Base-by-base conservation (phyloP, 805 yeast genomes). In the Wickerhamomyces xylosicus region DNA sequence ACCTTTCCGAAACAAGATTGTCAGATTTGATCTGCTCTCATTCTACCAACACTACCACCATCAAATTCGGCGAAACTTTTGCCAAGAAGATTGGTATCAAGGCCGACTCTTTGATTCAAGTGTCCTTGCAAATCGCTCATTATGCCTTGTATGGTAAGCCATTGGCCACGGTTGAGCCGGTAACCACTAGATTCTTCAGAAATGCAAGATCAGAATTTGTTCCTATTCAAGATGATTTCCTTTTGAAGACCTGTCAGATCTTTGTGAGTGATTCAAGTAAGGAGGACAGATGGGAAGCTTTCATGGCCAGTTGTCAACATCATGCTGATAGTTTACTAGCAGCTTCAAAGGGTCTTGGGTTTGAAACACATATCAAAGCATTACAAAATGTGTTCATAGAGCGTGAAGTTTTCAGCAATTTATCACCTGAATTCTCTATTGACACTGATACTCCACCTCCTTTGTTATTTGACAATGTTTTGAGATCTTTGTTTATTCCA, bases 121-220 rank as follows among this genome's bases (percentile, higher is more conserved):
- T 87, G 74, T 83, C 92, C 8, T 76, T 87, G 59, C 96, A 87
- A 57, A 79, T 90, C 8, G 85, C 95, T 3, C 89, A 87, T 58
- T 87, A 86, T 57, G 92, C 95, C 0, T 66, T 87, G 33, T 87
- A 87, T 52, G 97, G 97, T 16, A 82, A 79, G 52, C 85, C 85
- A 40, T 92, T 83, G 48, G 83, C 90, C 45, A 81, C 95, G 1
- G 80, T 85, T 49, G 97, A 87, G 61, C 95, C 95, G 2, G 89
- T 95, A 2, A 77, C 87, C 5, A 82, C 89, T 1, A 64, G 94
- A 43, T 67, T 67, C 42, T 83, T 80, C 57, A 66, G 66, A 43
- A 78, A 78, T 53, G 69, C 87, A 5, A 69, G 94, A 48, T 79
- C 87, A 0, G 85, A 81, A 44, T 67, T 81, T 18, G 65, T 81